Evolutionary conservation across 495 filamentous ascomycete species (phyloP).

Genomic region (Thermothielavioides terrestris): DNA sequence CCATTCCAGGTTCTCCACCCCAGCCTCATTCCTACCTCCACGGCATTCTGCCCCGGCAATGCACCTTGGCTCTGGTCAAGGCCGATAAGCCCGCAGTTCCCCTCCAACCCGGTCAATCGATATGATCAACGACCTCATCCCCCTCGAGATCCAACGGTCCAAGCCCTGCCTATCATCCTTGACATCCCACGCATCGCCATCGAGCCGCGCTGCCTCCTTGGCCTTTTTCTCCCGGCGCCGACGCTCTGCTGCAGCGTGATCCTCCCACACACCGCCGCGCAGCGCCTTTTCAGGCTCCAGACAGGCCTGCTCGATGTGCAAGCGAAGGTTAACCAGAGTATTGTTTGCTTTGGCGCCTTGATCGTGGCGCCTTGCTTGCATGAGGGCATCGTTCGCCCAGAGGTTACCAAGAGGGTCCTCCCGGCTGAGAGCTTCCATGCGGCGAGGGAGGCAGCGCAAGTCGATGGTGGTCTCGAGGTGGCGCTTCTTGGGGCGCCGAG

Average conservation of each 20-base stretch:
- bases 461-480: conserved; percentile 25
- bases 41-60: too few relatives aligned
- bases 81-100: conserved; percentile 7
- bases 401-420: neutral
- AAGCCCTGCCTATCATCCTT: neutral
- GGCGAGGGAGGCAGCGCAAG: conserved; percentile 14
- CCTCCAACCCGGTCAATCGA: conserved; percentile 9
- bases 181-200: neutral
- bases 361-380: conserved; percentile 2
- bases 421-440: neutral
- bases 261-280: conserved; percentile 14
- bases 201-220: conserved; percentile 3
- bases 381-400: conserved; percentile 16
- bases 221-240: conserved; percentile 6
- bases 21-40: too few relatives aligned
- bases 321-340: conserved; percentile 4
- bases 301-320: conserved; percentile 14
- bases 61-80: conserved; percentile 1
- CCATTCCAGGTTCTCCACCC: neutral
- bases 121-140: conserved; percentile 10
- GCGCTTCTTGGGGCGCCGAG: neutral
- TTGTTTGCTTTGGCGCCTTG: conserved; percentile 4
- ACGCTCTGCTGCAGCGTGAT: conserved; percentile 12
- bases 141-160: neutral
- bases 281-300: conserved; percentile 5